Evolutionary conservation across 2,329 filamentous ascomycete genomes (phyloP).

Genomic region (Claviceps africana): DNA sequence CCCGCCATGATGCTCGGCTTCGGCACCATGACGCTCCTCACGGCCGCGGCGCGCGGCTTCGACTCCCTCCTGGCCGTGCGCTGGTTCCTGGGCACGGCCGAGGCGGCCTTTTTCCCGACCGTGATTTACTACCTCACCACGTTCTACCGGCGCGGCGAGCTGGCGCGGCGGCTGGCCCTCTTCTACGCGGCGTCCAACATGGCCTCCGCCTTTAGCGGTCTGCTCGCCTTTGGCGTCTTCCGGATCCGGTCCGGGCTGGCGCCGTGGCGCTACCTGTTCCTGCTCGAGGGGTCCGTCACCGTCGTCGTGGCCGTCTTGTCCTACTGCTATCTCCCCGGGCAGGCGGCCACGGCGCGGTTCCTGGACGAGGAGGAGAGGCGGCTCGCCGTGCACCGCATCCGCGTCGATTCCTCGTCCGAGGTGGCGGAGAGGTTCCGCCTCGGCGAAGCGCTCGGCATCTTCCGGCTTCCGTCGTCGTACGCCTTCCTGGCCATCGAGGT

Average conservation of each 20-base stretch:
- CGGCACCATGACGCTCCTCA: conserved; percentile 50
- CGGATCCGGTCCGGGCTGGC: conserved; percentile 27
- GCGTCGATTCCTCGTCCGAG: conserved; percentile 55
- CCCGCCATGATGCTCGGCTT: conserved; percentile 59
- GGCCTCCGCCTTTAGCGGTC: conserved; percentile 42
- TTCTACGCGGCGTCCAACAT: conserved; percentile 69
- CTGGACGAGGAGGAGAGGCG: conserved; percentile 50
- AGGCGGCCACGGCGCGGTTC: conserved; percentile 50
- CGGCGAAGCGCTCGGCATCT: conserved; percentile 35
- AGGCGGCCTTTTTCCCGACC: conserved; percentile 41
- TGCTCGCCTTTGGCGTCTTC: conserved; percentile 35
- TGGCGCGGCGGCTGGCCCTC: conserved; percentile 37
- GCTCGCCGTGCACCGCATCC: conserved; percentile 59
- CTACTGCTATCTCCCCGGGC: conserved; percentile 54
- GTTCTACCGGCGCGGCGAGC: conserved; percentile 34
- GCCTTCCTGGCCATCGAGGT: conserved; percentile 40
- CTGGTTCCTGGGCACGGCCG: conserved; percentile 37
- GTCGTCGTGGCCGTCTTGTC: conserved; percentile 50
- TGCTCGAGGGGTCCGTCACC: conserved; percentile 43
- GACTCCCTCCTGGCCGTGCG: conserved; percentile 35
- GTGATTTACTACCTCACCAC: conserved; percentile 39
- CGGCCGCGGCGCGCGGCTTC: conserved; percentile 36
- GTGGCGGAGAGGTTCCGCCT: conserved; percentile 40
- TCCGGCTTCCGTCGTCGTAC: conserved; percentile 34
- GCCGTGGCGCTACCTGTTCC: conserved; percentile 36